A percentile compares a stretch with the other conserved stretches of the same genome.
Evolutionary conservation across 257 asterid species (phyloP).

Genomic region (Forsythia suspensa): DNA sequence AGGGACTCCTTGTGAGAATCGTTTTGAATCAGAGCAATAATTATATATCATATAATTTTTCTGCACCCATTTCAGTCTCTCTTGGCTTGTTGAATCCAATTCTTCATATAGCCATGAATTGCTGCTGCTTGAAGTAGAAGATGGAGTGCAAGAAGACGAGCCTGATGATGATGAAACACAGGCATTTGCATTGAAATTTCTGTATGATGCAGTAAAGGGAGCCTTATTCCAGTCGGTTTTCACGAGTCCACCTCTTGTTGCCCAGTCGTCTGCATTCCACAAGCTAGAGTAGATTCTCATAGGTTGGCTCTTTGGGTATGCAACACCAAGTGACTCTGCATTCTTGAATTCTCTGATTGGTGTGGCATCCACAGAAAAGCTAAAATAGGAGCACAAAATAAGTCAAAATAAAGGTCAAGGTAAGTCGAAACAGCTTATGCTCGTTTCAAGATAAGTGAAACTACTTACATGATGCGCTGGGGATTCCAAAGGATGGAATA

Average conservation of each 20-base stretch:
- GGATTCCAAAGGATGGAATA: constrained; percentile 53
- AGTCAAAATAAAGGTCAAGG: too few relatives aligned
- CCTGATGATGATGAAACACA: too few relatives aligned
- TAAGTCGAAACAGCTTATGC: too few relatives aligned
- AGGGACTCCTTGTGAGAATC: too few relatives aligned
- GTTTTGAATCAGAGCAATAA: too few relatives aligned
- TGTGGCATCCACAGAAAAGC: constrained; percentile 36
- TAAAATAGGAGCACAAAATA: neutral
- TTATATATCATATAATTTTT: too few relatives aligned
- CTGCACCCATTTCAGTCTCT: too few relatives aligned
- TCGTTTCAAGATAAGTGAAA: too few relatives aligned
- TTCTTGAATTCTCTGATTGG: constrained; percentile 48
- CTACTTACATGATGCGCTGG: constrained; percentile 38
- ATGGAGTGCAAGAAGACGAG: too few relatives aligned
- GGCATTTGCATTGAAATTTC: constrained; percentile 23
- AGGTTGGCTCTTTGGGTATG: constrained; percentile 43
- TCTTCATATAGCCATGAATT: too few relatives aligned
- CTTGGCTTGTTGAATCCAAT: too few relatives aligned
- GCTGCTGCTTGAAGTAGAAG: too few relatives aligned
- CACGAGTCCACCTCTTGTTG: constrained; percentile 36
- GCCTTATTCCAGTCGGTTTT: constrained; percentile 45
- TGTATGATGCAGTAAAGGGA: constrained; percentile 41
- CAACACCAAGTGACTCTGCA: constrained; percentile 32
- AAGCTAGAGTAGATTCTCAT: constrained; percentile 50
- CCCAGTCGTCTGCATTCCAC: constrained; percentile 54